phyloP scores from a whole-genome alignment of 2,329 filamentous ascomycete species.

The Aspergillus novoparasiticus region DNA sequence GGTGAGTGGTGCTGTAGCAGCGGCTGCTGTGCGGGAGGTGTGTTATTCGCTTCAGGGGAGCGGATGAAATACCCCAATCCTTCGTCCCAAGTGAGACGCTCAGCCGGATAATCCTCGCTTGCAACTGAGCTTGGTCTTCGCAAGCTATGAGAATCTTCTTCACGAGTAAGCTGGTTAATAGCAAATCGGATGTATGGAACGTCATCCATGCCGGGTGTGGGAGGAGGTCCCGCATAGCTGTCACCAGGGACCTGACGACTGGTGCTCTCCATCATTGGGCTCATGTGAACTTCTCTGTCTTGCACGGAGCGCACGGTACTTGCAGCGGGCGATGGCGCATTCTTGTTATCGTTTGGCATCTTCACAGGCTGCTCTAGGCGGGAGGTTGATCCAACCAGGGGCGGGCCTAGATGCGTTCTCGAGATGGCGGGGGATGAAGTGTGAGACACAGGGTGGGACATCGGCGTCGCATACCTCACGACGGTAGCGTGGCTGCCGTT shows the following conservation, averaged over 20 bases:
- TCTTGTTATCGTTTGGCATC: constrained; percentile 10
- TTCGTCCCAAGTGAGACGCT: constrained; percentile 53
- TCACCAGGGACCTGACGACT: constrained; percentile 30
- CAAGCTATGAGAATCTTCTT: constrained; percentile 64
- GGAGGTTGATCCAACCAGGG: constrained; percentile 15
- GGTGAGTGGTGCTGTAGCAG: constrained; percentile 29
- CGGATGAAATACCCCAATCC: constrained; percentile 47
- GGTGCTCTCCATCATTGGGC: constrained; percentile 27
- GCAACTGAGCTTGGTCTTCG: constrained; percentile 53
- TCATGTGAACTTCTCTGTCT: constrained; percentile 25
- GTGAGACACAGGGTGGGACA: constrained; percentile 37
- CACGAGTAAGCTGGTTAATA: constrained; percentile 79
- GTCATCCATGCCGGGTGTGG: constrained; percentile 79
- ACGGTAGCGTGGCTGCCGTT: constrained; percentile 41
- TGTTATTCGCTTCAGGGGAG: constrained; percentile 32
- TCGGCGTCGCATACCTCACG: constrained; percentile 48
- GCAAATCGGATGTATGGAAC: constrained; percentile 88
- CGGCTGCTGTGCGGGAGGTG: constrained; percentile 37
- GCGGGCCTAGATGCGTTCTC: constrained; percentile 27
- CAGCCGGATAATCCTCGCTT: constrained; percentile 52
- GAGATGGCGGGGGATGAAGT: constrained; percentile 33
- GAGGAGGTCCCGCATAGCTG: constrained; percentile 42
- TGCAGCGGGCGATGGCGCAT: constrained; percentile 23
- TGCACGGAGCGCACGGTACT: constrained; percentile 33
- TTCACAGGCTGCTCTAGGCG: constrained; percentile 14